These are phyloP conservation scores for Diaporthe humulicola DNA, from an alignment of 2,329 filamentous ascomycete species.

Conservation along the genomic window DNA sequence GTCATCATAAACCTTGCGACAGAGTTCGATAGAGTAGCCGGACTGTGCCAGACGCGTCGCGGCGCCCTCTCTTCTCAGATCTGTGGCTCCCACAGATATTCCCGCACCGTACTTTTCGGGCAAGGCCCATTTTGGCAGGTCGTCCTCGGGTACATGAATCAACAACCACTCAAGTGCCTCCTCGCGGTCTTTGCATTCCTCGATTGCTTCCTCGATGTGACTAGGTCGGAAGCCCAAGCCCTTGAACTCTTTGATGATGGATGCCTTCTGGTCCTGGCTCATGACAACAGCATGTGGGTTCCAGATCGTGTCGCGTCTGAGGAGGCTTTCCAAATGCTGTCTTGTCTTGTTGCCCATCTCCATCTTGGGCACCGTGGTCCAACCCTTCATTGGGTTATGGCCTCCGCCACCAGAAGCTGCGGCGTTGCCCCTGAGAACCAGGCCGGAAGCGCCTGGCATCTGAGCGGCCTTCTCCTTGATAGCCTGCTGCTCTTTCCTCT, in stretches of 20 bases:
- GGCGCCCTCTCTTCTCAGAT: slow-evolving; percentile 84
- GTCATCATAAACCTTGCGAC: slow-evolving; percentile 80
- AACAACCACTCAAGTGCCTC: slow-evolving; percentile 96
- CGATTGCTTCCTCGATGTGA: slow-evolving; percentile 89
- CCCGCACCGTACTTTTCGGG: slow-evolving; percentile 94
- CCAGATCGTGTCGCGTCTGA: slow-evolving; percentile 86
- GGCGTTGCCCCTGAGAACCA: slow-evolving; percentile 64
- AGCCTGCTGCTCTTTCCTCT: slow-evolving; percentile 78
- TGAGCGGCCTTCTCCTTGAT: slow-evolving; percentile 76
- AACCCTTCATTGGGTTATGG: slow-evolving; percentile 75
- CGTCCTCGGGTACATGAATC: slow-evolving; percentile 96
- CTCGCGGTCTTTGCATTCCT: slow-evolving; percentile 90
- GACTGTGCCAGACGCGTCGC: slow-evolving; percentile 85
- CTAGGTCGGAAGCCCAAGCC: slow-evolving; percentile 89
- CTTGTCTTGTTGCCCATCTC: slow-evolving; percentile 91
- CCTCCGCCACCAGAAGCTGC: slow-evolving; percentile 48
- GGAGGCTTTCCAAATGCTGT: slow-evolving; percentile 81
- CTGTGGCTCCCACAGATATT: slow-evolving; percentile 85
- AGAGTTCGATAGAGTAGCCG: slow-evolving; percentile 89
- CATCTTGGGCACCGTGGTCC: slow-evolving; percentile 88
- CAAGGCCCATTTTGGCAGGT: slow-evolving; percentile 91
- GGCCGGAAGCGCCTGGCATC: slow-evolving; percentile 69
- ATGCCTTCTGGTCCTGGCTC: slow-evolving; percentile 65
- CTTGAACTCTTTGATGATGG: slow-evolving; percentile 79
- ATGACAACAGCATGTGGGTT: slow-evolving; percentile 84